These are phyloP conservation scores for Leucogyrophana mollusca DNA, from an alignment of 768 basidiomycete species.

Conservation along the genomic window DNA sequence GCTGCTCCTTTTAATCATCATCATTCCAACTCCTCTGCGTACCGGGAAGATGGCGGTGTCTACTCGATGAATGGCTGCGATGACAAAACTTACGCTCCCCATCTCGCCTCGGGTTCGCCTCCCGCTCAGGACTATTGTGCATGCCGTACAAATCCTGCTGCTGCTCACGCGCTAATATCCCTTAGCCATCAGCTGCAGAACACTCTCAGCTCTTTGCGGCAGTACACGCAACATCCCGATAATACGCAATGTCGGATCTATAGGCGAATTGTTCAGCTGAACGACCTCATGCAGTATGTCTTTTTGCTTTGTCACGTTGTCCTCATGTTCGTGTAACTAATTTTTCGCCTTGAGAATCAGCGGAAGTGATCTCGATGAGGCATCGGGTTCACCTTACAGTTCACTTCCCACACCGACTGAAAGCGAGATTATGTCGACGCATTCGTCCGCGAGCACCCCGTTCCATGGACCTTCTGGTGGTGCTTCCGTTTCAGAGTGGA, in stretches of 20 bases:
- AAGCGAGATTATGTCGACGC: slow-evolving; percentile 54
- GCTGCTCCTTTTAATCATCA: slow-evolving; percentile 32
- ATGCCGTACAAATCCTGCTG: slow-evolving; percentile 62
- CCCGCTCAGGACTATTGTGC: slow-evolving; percentile 47
- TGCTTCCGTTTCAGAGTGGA: slow-evolving; percentile 60
- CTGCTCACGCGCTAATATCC: slow-evolving; percentile 56
- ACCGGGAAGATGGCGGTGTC: slow-evolving; percentile 34
- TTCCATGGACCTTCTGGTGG: slow-evolving; percentile 45
- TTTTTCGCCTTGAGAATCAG: slow-evolving; percentile 36
- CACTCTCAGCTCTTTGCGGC: slow-evolving; percentile 55
- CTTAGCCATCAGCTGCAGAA: slow-evolving; percentile 64
- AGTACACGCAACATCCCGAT: slow-evolving; percentile 57
- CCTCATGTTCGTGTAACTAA: slow-evolving; percentile 33
- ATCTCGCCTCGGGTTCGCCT: slow-evolving; percentile 29
- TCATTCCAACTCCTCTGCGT: slow-evolving; percentile 29
- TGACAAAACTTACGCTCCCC: slow-evolving; percentile 32
- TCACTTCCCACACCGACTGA: slow-evolving; percentile 58
- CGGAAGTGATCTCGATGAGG: slow-evolving; percentile 51
- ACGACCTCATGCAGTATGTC: slow-evolving; percentile 66
- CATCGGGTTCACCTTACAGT: slow-evolving; percentile 49
- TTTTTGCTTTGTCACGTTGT: slow-evolving; percentile 22
- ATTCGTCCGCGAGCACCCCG: slow-evolving; percentile 41
- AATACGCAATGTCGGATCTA: slow-evolving; percentile 54
- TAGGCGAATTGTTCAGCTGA: slow-evolving; percentile 59
- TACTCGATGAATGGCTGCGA: slow-evolving; percentile 35